Evolutionary conservation across 164 flowering plant species (phyloP).

Genomic region (Magnolia kwangsiensis): DNA sequence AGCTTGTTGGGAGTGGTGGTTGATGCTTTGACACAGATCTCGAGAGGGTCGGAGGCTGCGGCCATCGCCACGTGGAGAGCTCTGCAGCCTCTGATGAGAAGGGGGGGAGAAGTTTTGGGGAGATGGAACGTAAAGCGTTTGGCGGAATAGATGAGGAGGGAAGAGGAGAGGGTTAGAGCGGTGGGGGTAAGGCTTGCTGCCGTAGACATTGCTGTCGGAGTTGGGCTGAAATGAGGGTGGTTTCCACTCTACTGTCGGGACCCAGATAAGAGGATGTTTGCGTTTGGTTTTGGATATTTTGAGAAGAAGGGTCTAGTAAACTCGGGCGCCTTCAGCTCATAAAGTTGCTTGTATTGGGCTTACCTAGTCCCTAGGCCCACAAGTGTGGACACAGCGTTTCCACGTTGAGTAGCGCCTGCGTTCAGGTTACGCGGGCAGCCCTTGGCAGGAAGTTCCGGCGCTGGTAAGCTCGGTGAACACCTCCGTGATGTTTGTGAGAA

Average conservation of each 20-base stretch:
- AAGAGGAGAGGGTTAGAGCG: conserved; percentile 8
- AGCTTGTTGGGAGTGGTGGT: conserved; percentile 60
- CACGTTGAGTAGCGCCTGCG: too few relatives aligned
- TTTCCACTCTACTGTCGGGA: not conserved
- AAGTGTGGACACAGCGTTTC: too few relatives aligned
- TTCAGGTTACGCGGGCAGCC: too few relatives aligned
- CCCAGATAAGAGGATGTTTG: not conserved
- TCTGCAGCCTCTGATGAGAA: not conserved
- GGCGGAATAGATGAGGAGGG: not conserved
- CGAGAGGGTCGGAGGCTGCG: conserved; percentile 45
- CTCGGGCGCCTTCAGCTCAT: not conserved
- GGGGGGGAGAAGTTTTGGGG: not conserved
- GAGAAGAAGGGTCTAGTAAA: not conserved
- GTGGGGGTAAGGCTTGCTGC: not conserved
- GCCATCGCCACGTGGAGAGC: conserved; percentile 30
- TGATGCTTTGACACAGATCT: conserved; percentile 81
- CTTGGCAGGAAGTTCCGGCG: too few relatives aligned
- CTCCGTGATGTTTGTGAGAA: too few relatives aligned
- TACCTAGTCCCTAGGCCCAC: too few relatives aligned
- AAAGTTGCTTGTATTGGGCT: too few relatives aligned
- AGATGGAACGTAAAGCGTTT: not conserved
- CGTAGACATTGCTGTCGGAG: conserved; percentile 1
- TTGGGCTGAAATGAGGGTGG: not conserved
- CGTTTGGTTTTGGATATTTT: not conserved
- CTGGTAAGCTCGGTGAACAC: too few relatives aligned